Conservation (phyloP, 768 basidiomycete genomes). For the Kwoniella heveanensis region DNA sequence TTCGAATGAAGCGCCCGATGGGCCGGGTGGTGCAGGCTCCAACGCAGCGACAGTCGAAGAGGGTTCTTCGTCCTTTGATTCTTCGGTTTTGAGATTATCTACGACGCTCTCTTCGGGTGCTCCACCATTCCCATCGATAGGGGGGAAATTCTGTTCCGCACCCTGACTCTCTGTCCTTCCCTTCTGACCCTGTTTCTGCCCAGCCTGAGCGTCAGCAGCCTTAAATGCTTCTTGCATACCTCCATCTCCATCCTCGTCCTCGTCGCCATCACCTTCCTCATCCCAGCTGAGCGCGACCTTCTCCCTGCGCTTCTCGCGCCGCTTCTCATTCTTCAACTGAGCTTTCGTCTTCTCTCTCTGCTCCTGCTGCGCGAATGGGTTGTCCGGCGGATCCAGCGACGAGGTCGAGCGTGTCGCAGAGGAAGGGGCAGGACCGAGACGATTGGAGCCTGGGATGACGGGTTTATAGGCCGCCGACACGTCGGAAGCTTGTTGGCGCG, state of each 20-base stretch:
- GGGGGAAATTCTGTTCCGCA: conserved; percentile 9
- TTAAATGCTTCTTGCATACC: conserved; percentile 39
- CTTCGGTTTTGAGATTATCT: background rate
- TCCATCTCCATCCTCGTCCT: conserved; percentile 62
- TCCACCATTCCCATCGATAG: conserved; percentile 15
- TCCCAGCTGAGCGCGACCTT: conserved; percentile 62
- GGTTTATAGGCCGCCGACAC: conserved; percentile 69
- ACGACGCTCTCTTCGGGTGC: conserved; percentile 16
- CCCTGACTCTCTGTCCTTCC: background rate
- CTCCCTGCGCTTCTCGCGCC: conserved; percentile 75
- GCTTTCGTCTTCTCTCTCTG: conserved; percentile 56
- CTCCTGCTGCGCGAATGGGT: conserved; percentile 30
- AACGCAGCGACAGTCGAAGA: background rate
- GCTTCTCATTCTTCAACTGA: conserved; percentile 77
- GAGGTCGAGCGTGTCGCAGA: conserved; percentile 1
- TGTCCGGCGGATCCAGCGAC: background rate
- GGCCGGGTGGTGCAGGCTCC: conserved; percentile 14
- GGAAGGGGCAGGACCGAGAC: conserved; percentile 58
- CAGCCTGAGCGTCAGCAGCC: conserved; percentile 27
- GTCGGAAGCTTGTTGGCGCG: conserved; percentile 58
- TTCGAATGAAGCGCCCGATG: conserved; percentile 5
- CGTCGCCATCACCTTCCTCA: conserved; percentile 79
- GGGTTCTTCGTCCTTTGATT: background rate
- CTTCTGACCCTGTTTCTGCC: background rate
- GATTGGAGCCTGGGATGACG: conserved; percentile 80